These are phyloP conservation scores for Aegilops bicornis DNA, from an alignment of 176 grass and related monocot species.

Conservation along the genomic window DNA sequence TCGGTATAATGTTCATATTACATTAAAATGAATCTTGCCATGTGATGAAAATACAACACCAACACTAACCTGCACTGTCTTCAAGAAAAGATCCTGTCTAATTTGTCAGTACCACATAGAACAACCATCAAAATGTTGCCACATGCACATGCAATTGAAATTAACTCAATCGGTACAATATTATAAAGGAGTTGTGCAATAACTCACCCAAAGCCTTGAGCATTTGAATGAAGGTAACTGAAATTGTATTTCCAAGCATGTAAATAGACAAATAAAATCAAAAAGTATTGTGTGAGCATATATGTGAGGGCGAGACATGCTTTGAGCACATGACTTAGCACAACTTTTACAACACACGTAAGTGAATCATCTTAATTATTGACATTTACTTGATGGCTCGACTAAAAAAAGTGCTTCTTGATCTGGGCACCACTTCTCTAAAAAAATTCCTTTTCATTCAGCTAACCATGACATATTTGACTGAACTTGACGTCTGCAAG, in stretches of 20 bases:
- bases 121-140: constrained; percentile 97
- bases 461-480: too few relatives aligned
- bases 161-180: constrained; percentile 8
- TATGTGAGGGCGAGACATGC: too few relatives aligned
- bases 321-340: too few relatives aligned
- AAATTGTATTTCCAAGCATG: constrained; percentile 98
- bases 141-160: constrained; percentile 81
- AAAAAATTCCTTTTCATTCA: too few relatives aligned
- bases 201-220: constrained; percentile 98
- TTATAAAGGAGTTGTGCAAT: constrained; percentile 9
- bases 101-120: constrained; percentile 89
- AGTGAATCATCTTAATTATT: too few relatives aligned
- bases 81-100: constrained; percentile 75
- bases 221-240: constrained; percentile 98
- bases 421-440: too few relatives aligned
- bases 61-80: constrained; percentile 94
- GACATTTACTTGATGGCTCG: too few relatives aligned
- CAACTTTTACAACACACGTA: too few relatives aligned
- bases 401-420: too few relatives aligned
- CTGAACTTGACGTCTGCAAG: too few relatives aligned
- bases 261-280: not conserved
- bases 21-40: constrained; percentile 94
- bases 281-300: too few relatives aligned
- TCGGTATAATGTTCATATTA: constrained; percentile 87
- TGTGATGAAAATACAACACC: constrained; percentile 93